Evolutionary conservation across 75 land plant species (phyloP).

Genomic region (Sequoiadendron giganteum): DNA sequence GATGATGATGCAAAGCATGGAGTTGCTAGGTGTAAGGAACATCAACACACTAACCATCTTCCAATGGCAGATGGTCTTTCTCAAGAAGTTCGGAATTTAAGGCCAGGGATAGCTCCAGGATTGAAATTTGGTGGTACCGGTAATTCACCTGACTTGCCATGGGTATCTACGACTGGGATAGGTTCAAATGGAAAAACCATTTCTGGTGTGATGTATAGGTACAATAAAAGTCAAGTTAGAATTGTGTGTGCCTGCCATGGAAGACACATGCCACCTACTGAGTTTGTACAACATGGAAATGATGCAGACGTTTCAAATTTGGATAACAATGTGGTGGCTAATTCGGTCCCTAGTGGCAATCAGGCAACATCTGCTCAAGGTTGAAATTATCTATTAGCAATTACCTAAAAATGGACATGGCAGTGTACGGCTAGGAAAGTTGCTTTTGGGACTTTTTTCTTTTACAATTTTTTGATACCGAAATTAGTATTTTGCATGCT

Average conservation of each 20-base stretch:
- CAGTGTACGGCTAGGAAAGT: neutral
- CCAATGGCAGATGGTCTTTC: constrained; percentile 27
- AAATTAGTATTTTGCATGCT: neutral
- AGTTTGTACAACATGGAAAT: constrained; percentile 84
- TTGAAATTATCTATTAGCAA: constrained; percentile 10
- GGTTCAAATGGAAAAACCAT: constrained; percentile 84
- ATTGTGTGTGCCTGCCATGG: constrained; percentile 99
- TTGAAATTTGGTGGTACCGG: constrained; percentile 88
- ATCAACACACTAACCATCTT: constrained; percentile 19
- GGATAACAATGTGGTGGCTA: constrained; percentile 37
- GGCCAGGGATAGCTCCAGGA: constrained; percentile 72
- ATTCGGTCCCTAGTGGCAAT: constrained; percentile 43
- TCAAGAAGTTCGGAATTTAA: constrained; percentile 49
- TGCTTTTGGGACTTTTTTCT: neutral
- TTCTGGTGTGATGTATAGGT: constrained; percentile 83
- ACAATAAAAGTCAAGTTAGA: constrained; percentile 54
- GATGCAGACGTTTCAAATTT: constrained; percentile 39
- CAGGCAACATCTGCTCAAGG: constrained; percentile 68
- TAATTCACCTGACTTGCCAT: constrained; percentile 80
- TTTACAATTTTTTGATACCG: neutral
- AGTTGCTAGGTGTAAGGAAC: constrained; percentile 21
- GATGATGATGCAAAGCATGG: constrained; percentile 23
- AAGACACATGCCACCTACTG: constrained; percentile 83
- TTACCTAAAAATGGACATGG: neutral
- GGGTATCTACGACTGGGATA: constrained; percentile 89